phyloP scores from a whole-genome alignment of 495 filamentous ascomycete species.

The Penicillium fimorum region DNA sequence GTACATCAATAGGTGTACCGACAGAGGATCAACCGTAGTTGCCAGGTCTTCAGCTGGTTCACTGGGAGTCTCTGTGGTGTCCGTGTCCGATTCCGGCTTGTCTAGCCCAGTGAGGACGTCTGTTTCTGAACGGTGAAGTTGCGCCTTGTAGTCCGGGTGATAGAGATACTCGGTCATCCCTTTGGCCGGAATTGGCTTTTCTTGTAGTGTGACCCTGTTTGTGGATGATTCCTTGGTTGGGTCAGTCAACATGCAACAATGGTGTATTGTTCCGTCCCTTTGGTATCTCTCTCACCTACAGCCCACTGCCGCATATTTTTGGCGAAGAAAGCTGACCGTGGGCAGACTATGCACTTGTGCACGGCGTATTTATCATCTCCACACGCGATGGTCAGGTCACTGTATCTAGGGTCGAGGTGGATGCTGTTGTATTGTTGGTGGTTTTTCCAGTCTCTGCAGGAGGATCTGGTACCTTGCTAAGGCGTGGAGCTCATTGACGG shows the following conservation, averaged over 20 bases:
- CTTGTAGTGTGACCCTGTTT: constrained; percentile 10
- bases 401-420: constrained; percentile 12
- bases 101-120: neutral
- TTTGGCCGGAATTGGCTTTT: constrained; percentile 18
- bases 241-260: no score
- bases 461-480: neutral
- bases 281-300: constrained; percentile 2
- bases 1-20: constrained; percentile 22
- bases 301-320: constrained; percentile 10
- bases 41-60: neutral
- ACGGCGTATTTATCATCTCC: constrained; percentile 13
- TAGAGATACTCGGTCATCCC: constrained; percentile 24
- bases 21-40: neutral
- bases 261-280: neutral
- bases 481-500: neutral
- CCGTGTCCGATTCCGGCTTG: no score
- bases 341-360: constrained; percentile 21
- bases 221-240: constrained; percentile 14
- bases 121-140: neutral
- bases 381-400: constrained; percentile 21
- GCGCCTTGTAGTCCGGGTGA: constrained; percentile 13
- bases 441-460: neutral
- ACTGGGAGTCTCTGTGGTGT: neutral
- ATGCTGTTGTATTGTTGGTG: constrained; percentile 2
- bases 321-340: constrained; percentile 18